Evolutionary conservation across 306 rosid species (phyloP).

Genomic region (Psophocarpus tetragonolobus): DNA sequence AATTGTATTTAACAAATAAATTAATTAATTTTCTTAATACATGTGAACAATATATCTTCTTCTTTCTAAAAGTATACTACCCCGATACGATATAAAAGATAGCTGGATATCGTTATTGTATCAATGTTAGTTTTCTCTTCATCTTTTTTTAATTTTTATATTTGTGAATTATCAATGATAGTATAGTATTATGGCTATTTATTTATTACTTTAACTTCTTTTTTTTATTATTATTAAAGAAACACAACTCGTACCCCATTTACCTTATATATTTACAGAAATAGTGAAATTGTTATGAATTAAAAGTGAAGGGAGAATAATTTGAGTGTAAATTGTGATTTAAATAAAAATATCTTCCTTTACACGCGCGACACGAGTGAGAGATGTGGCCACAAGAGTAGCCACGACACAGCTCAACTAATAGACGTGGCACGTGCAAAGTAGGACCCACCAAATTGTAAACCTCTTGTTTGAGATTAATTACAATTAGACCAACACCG

Average conservation of each 20-base stretch:
- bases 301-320: not conserved
- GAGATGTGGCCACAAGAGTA: not conserved
- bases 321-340: not conserved
- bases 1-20: no score
- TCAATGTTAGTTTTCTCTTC: no score
- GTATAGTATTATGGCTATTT: not conserved
- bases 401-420: not conserved
- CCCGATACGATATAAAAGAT: no score
- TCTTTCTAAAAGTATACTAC: no score
- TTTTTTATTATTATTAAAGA: not conserved
- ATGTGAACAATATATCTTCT: no score
- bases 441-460: conserved; percentile 4
- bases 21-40: no score
- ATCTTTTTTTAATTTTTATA: no score
- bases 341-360: not conserved
- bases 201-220: no score
- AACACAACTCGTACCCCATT: not conserved
- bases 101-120: no score
- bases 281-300: not conserved
- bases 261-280: not conserved
- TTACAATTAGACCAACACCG: not conserved
- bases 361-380: not conserved
- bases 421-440: not conserved
- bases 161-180: no score
- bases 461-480: not conserved